Evolutionary conservation across 768 basidiomycete species (phyloP).

Genomic region (Hericium erinaceus): DNA sequence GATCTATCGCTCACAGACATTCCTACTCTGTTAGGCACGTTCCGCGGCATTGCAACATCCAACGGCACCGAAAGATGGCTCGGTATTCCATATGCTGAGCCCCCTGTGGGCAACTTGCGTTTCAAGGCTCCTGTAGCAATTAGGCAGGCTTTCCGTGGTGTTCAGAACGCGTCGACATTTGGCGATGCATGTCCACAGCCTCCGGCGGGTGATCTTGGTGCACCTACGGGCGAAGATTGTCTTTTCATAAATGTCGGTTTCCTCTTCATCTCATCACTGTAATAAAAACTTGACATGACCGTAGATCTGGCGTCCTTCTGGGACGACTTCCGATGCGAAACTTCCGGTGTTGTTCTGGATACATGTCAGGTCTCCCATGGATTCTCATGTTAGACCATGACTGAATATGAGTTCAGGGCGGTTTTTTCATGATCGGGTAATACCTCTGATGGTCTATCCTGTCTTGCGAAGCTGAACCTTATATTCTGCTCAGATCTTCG

Average conservation of each 20-base stretch:
- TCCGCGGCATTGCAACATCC: neutral
- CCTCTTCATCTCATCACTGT: neutral
- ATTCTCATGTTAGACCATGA: neutral
- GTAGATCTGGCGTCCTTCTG: slow-evolving; percentile 23
- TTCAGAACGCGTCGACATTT: slow-evolving; percentile 38
- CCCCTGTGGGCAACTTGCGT: neutral
- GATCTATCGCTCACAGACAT: neutral
- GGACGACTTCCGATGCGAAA: slow-evolving; percentile 14
- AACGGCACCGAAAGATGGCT: neutral
- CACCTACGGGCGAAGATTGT: slow-evolving; percentile 43
- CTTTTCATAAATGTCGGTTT: slow-evolving; percentile 40
- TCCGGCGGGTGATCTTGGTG: slow-evolving; percentile 26
- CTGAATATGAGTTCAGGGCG: slow-evolving; percentile 28
- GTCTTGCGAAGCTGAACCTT: slow-evolving; percentile 14
- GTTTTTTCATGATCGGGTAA: slow-evolving; percentile 37
- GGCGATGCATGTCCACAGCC: slow-evolving; percentile 50
- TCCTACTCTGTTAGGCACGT: neutral
- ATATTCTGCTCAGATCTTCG: slow-evolving; percentile 26
- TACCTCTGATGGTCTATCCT: slow-evolving; percentile 24
- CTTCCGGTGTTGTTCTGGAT: slow-evolving; percentile 28
- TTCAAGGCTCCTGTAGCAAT: slow-evolving; percentile 47
- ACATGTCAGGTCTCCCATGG: slow-evolving; percentile 18
- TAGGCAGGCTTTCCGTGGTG: slow-evolving; percentile 18
- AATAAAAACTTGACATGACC: too few relatives aligned
- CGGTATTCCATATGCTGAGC: neutral